These are phyloP conservation scores for Colletotrichum viniferum DNA, from an alignment of 2,329 filamentous ascomycete species.

Conservation along the genomic window DNA sequence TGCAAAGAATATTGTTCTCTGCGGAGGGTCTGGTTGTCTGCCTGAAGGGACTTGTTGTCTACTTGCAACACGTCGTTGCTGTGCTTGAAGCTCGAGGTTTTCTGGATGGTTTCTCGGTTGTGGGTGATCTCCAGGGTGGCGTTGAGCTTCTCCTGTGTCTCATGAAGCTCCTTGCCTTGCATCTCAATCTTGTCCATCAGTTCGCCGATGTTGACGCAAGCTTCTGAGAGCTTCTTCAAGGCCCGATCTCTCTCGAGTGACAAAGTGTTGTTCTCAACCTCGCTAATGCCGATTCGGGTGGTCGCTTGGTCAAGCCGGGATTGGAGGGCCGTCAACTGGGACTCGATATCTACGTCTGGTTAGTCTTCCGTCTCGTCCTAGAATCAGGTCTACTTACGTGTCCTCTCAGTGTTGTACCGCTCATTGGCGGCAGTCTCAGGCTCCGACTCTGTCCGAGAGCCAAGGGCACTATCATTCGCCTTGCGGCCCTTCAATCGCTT, in stretches of 20 bases:
- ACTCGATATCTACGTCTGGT: slow-evolving; percentile 54
- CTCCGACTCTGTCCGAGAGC: slow-evolving; percentile 40
- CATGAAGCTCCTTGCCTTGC: slow-evolving; percentile 46
- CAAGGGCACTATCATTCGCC: slow-evolving; percentile 40
- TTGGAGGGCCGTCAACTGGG: slow-evolving; percentile 64
- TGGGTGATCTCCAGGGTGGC: slow-evolving; percentile 32
- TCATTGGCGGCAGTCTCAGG: slow-evolving; percentile 47
- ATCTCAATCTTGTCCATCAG: slow-evolving; percentile 46
- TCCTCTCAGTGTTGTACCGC: slow-evolving; percentile 56
- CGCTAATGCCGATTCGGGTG: slow-evolving; percentile 64
- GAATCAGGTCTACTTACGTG: slow-evolving; percentile 47
- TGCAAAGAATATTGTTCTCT: slow-evolving; percentile 39
- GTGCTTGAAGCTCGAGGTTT: slow-evolving; percentile 44
- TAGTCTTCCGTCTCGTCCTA: neutral
- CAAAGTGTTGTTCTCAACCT: slow-evolving; percentile 67
- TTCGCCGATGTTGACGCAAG: slow-evolving; percentile 61
- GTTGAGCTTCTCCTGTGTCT: slow-evolving; percentile 45
- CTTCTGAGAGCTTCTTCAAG: slow-evolving; percentile 64
- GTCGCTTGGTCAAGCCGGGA: slow-evolving; percentile 66
- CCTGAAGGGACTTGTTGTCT: slow-evolving; percentile 45
- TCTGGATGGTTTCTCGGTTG: slow-evolving; percentile 32
- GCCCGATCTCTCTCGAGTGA: slow-evolving; percentile 69
- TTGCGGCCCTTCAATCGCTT: slow-evolving; percentile 47
- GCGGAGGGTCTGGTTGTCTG: slow-evolving; percentile 43
- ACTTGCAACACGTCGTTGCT: slow-evolving; percentile 36